Evolutionary conservation across 257 asterid genomes (phyloP), one percentile per base, ranked within the genome.

Genomic region (Scutellaria minor): DNA sequence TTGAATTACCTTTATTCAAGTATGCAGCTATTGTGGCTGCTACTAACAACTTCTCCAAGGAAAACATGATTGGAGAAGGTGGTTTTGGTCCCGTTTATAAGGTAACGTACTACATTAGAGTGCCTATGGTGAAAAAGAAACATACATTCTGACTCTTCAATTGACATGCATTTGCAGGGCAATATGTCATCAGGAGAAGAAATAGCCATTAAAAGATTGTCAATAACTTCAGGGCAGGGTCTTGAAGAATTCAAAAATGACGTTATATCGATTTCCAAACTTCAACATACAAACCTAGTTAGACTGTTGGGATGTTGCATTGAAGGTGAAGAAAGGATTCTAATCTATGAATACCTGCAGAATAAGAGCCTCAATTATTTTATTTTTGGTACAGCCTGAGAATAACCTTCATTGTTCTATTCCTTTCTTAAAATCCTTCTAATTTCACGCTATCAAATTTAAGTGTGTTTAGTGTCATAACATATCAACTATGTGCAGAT

Each of bases 211-310:
- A 85, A 85, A 72, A 74, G 85, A 50, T 66, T 79, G 42, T 84
- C 89, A 3, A 62, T 51, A 70, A 44, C 71, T 59, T 84, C 89
- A 0, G 63, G 77, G 9, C 85, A 79, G 40, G 89, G 89, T 42
- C 61, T 70, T 60, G 77, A 75, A 20, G 79, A 75, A 64, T 75
- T 75, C 56, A 75, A 59, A 62, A 75, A 50, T 50, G 79, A 75
- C 52, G 73, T 80, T 5, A 72, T 75, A 1, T 65, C 71, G 61
- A 81, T 84, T 64, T 76, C 88, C n/a, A 78, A 67, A 44, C 82
- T 84, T 57, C 85, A 84, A 63, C 88, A 84, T 24, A 67, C 75
- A 35, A 84, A 76, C 74, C 88, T 84, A 11, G 81, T 84, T 52
- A 70, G 80, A 39, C 84, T 84, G 39, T 47, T 81, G 22, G 88